Evolutionary conservation across 2,329 filamentous ascomycete genomes (phyloP), one percentile per base, ranked within the genome.

Genomic region (Aspergillus piperis): DNA sequence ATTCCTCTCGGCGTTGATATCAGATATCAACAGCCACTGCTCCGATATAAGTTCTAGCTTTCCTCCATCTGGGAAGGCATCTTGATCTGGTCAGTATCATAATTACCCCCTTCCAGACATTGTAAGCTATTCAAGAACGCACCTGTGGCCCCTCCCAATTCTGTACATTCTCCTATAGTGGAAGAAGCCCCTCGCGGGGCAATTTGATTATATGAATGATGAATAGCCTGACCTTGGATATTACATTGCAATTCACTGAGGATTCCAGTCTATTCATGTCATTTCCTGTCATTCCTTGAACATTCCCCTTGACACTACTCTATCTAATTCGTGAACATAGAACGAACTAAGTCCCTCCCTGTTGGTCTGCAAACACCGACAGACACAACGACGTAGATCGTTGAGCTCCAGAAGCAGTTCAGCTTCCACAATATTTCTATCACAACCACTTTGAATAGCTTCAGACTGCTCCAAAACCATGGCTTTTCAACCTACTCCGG

Each of bases 401-500:
- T 44, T 23, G 19, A 23, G 19, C 10, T 44, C 11, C 10, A 36
- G 11, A 44, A 44, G 19, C 41, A 13, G 13, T 13, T 19, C 41
- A 15, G 11, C 11, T 36, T 13, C 11, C 32, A 36, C 32, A 36
- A 6, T 10, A 13, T 49, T 30, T 50, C 25, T 30, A 32, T n/a
- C 7, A 5, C 27, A 50, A 19, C 3, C 25, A 21, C 41, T 11
- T n/a, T 19, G 15, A 17, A 19, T 2, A 10, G 47, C 8, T 11
- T 23, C 25, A 5, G 23, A 23, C 15, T 19, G 25, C n/a, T 50
- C 15, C 30, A 55, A 36, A 32, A 47, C 5, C 4, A 75, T 75
- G 75, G 66, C 70, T 23, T 77, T 75, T 41, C 73, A 77, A 60
- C 68, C 73, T 23, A 75, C 76, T 0, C 75, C 76, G 3, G 58